Percentiles rank a stretch among this genome's conserved stretches.
Evolutionary conservation across 768 basidiomycete species (phyloP).

Genomic region (Rhizopogon vesiculosus): DNA sequence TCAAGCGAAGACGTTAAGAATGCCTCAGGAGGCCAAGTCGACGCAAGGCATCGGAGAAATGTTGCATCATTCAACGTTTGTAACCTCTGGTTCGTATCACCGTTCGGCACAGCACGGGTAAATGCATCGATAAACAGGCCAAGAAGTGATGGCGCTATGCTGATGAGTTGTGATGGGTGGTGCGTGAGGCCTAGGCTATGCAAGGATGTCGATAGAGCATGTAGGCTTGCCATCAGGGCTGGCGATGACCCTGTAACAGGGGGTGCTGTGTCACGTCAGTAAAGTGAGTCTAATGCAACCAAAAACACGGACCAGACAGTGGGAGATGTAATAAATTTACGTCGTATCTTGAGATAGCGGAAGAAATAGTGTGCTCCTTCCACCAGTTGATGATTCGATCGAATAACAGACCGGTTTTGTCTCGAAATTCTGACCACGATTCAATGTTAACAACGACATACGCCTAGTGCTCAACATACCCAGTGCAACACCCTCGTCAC

Average conservation of each 20-base stretch:
- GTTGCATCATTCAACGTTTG: constrained; percentile 42
- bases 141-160: constrained; percentile 36
- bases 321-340: constrained; percentile 2
- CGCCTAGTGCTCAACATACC: constrained; percentile 25
- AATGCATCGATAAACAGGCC: constrained; percentile 30
- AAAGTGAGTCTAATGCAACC: not conserved
- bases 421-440: constrained; percentile 42
- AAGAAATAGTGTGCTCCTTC: constrained; percentile 40
- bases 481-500: constrained; percentile 27
- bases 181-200: constrained; percentile 51
- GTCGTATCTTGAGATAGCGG: constrained; percentile 16
- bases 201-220: constrained; percentile 47
- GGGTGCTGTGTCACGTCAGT: constrained; percentile 9
- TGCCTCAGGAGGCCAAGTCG: constrained; percentile 19
- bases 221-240: constrained; percentile 48
- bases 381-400: constrained; percentile 47
- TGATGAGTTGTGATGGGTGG: constrained; percentile 28
- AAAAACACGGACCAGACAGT: constrained; percentile 7
- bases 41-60: constrained; percentile 41
- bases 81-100: constrained; percentile 19
- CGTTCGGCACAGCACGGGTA: constrained; percentile 26
- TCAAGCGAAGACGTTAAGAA: constrained; percentile 18
- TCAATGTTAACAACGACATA: constrained; percentile 1
- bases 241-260: constrained; percentile 42
- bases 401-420: constrained; percentile 36